A percentile compares a stretch with the other conserved stretches of the same genome.
Conservation (phyloP, 1,284 basidiomycete genomes). For the Cutaneotrichosporon cutaneum region DNA sequence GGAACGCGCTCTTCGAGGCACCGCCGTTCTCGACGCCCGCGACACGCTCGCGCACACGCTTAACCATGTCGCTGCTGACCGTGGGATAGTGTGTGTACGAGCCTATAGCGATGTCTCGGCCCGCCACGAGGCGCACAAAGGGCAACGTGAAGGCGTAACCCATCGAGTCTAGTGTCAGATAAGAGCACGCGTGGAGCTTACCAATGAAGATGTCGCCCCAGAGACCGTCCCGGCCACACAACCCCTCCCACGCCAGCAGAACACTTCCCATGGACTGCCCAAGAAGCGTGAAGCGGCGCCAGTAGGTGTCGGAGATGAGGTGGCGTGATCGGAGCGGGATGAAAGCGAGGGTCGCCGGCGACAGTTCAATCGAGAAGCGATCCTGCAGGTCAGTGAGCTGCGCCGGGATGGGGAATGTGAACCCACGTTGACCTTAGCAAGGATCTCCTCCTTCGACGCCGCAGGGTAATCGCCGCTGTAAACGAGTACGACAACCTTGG, state of each 20-base stretch:
- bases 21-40: conserved; percentile 68
- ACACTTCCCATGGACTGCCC: conserved; percentile 89
- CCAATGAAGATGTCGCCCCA: conserved; percentile 81
- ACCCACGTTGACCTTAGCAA: conserved; percentile 75
- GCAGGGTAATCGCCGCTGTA: conserved; percentile 82
- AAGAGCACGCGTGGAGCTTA: conserved; percentile 43
- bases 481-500: conserved; percentile 71
- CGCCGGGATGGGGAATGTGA: neutral
- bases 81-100: conserved; percentile 97
- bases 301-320: conserved; percentile 77
- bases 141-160: conserved; percentile 94
- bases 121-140: conserved; percentile 62
- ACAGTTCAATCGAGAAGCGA: conserved; percentile 77
- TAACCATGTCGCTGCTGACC: conserved; percentile 91
- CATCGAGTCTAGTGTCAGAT: conserved; percentile 75
- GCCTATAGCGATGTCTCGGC: conserved; percentile 67
- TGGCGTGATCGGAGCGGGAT: conserved; percentile 70
- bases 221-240: conserved; percentile 49
- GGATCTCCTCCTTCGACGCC: conserved; percentile 76
- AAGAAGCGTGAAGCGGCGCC: conserved; percentile 84
- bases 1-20: conserved; percentile 63
- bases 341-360: conserved; percentile 67
- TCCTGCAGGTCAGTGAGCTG: conserved; percentile 55
- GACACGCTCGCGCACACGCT: conserved; percentile 65
- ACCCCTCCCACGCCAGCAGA: conserved; percentile 70